A percentile compares a stretch with the other conserved stretches of the same genome.
Evolutionary conservation across 1,139 yeast genomes (phyloP).

Genomic region (Candida tetrigidarum): DNA sequence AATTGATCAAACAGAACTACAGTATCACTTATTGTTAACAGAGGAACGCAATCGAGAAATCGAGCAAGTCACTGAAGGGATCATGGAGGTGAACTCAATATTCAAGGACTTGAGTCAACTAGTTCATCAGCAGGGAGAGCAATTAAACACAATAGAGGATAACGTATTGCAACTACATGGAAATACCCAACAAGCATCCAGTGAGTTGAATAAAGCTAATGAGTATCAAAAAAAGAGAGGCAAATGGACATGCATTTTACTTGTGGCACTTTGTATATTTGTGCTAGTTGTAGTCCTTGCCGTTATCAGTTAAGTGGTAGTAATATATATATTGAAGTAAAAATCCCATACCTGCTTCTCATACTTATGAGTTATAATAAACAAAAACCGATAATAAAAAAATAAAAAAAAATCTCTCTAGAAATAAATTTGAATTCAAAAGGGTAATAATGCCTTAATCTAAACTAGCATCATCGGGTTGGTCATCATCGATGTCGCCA

Average conservation of each 20-base stretch:
- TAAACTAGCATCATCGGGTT: constrained; percentile 12
- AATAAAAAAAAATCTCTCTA: not conserved
- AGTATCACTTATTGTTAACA: constrained; percentile 68
- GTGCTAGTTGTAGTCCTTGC: constrained; percentile 44
- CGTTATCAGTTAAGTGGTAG: constrained; percentile 31
- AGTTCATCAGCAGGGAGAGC: constrained; percentile 84
- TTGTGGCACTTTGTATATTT: constrained; percentile 48
- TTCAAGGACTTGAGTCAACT: constrained; percentile 79
- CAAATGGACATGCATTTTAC: constrained; percentile 72
- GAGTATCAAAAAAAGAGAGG: constrained; percentile 71
- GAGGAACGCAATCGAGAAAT: constrained; percentile 79
- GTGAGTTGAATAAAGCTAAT: constrained; percentile 73
- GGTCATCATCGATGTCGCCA: constrained; percentile 21
- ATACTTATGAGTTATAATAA: not conserved
- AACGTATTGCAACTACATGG: constrained; percentile 68
- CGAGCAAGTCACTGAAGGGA: constrained; percentile 72
- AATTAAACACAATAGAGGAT: constrained; percentile 81
- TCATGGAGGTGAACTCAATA: constrained; percentile 81
- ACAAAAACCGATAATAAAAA: not conserved
- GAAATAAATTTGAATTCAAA: no score
- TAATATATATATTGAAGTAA: not conserved
- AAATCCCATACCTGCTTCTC: not conserved
- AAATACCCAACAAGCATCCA: constrained; percentile 71
- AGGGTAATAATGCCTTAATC: no score
- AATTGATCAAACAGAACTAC: constrained; percentile 64